Evolutionary conservation across 257 asterid genomes (phyloP), one percentile per base, ranked within the genome.

Genomic region (Penstemon davidsonii): DNA sequence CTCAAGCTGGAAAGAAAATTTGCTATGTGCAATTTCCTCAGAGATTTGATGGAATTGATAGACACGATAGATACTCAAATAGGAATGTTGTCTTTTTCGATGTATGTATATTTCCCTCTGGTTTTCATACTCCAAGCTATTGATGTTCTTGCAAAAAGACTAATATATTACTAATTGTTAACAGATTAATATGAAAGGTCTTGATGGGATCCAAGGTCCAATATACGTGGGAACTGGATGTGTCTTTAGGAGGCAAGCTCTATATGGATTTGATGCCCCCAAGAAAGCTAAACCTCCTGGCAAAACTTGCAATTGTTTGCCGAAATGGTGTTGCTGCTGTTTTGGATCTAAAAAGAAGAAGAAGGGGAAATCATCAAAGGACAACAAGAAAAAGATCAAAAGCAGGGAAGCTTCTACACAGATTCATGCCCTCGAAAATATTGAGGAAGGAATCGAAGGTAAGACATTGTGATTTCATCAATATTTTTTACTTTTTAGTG

Each of bases 11-110:
- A 47, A 84, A 87, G 78, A 84, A 87, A 60, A 82, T 87, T 73
- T 87, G 94, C 85, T 87, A 87, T 2, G 90, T 87, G 40, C 94
- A 87, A 53, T 87, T 87, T 78, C 94, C 94, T 73, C 94, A 84
- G 62, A 80, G 90, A 69, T 87, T 87, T 19, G 94, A 87, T 55
- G 94, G 94, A 36, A 82, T 82, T 64, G 90, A 87, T 75, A 55
- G 85, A 60, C 87, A 80, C 9, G 90, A 87, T 73, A 51, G 88
- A 76, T 87, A 84, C 62, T 82, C 94, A 10, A 87, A 87, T 54
- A 88, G 88, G 69, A 87, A 82, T 4, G 85, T 84, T 39, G 93
- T 84, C 74, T 87, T 87, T 75, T 87, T 87, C 25, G 88, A 87
- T 64, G 94, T 82, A 81, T 8, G 92, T 75, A 42, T 33, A 46